Base-by-base conservation (phyloP, 176 grass and related monocot genomes). In the Tillandsia fasciculata region DNA sequence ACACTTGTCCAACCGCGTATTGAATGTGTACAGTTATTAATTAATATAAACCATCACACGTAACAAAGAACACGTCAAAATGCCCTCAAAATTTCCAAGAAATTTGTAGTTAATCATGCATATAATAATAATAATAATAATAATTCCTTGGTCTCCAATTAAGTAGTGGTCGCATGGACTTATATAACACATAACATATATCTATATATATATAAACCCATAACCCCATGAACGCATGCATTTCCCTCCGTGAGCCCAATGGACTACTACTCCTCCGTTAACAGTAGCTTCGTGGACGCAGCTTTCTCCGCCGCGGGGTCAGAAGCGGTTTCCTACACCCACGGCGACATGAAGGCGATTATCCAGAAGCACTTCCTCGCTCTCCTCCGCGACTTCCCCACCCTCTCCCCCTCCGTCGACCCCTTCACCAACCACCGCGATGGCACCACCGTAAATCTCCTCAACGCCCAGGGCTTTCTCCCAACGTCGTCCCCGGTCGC, bases 341-440 rank as follows among this genome's bases (percentile, higher is more conserved):
- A 84, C 70, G 10, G n/a, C 26, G n/a, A 72, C 26, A 71, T 79
- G 67, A 70, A 66, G 29, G 71, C 72, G 82, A 56, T 79, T 8
- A 74, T 84, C 51, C 77, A 77, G 15, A 0, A 63, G 9, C 59
- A 84, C 14, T 59, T 84, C n/a, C 48, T 79, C 72, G 27, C 72
- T 51, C 77, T 80, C 24, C 77, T 84, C 67, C 18, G 27, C 3
- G 72, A 79, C 1, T 80, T 72, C 82, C 77, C 77, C 51, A 24
- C 82, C 48, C 77, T 84, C 52, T 80, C 82, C 52, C 72, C 82
- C 12, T 65, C 61, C 63, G 66, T 74, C 10, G 82, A 70, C 58
- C 50, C 72, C 51, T 84, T 71, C 82, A 84, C 67, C 61, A 20
- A 51, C 77, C 51, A 76, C 29, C 50, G 53, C 63, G 77, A 78